A percentile compares a stretch with the other conserved stretches of the same genome.
Evolutionary conservation across 1,139 yeast species (phyloP).

Genomic region (Lodderomyces metapsilosis): DNA sequence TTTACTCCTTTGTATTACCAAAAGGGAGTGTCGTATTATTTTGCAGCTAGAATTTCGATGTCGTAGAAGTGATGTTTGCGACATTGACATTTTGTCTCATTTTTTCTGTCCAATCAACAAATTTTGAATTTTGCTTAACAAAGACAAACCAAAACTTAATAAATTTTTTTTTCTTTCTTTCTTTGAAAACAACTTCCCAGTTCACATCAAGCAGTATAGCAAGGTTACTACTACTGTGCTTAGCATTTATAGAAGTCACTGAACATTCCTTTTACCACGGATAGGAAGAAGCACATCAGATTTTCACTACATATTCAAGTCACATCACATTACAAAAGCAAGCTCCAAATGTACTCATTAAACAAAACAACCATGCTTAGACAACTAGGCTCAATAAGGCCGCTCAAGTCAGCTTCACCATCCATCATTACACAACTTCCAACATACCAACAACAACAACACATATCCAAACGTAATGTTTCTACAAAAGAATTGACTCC

Average conservation of each 20-base stretch:
- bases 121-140: slow-evolving; percentile 3
- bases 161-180: neutral
- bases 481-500: slow-evolving; percentile 49
- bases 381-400: slow-evolving; percentile 3
- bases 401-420: slow-evolving; percentile 1
- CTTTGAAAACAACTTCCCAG: no score
- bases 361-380: slow-evolving; percentile 1
- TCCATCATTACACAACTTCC: neutral
- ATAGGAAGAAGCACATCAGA: no score
- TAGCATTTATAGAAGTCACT: no score
- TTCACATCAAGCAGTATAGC: no score
- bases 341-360: slow-evolving; percentile 2
- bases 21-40: no score
- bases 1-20: no score
- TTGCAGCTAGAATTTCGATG: no score
- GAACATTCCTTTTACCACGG: no score
- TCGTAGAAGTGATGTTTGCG: neutral
- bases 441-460: neutral
- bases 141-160: neutral
- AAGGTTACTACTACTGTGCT: no score
- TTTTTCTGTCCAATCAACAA: slow-evolving; percentile 3
- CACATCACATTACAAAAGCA: neutral
- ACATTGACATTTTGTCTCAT: neutral
- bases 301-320: neutral
- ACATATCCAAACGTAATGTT: slow-evolving; percentile 23